These are phyloP conservation scores for Cucurbitaria berberidis DNA, from an alignment of 2,329 filamentous ascomycete genomes.

Conservation along the genomic window DNA sequence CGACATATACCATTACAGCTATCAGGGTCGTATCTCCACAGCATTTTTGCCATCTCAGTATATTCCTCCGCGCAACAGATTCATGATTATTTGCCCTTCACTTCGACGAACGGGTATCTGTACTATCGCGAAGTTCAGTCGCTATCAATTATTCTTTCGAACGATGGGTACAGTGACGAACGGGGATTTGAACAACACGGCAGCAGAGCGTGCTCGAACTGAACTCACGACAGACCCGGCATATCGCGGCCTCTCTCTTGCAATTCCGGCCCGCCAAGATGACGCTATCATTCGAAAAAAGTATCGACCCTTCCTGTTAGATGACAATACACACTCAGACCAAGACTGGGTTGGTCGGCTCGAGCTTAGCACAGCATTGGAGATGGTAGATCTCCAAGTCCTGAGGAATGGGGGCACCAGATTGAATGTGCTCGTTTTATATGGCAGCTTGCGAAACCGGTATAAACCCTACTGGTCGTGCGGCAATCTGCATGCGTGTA, in stretches of 20 bases:
- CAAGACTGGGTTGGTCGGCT: conserved; percentile 64
- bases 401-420: conserved; percentile 44
- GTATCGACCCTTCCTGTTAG: conserved; percentile 65
- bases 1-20: background rate
- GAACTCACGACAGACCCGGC: conserved; percentile 19
- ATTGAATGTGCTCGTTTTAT: conserved; percentile 65
- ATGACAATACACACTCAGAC: conserved; percentile 40
- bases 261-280: conserved; percentile 56
- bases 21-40: background rate
- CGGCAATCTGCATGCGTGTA: background rate
- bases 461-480: conserved; percentile 31
- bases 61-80: background rate
- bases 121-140: background rate
- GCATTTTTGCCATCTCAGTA: background rate
- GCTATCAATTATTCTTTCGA: background rate
- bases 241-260: conserved; percentile 45
- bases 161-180: conserved; percentile 16
- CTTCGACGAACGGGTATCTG: conserved; percentile 1
- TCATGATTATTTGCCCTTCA: conserved; percentile 1
- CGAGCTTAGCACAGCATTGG: conserved; percentile 60
- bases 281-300: conserved; percentile 52
- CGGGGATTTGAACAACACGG: conserved; percentile 36
- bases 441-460: conserved; percentile 63
- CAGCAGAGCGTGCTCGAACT: conserved; percentile 19
- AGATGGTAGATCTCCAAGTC: conserved; percentile 59